Percentiles rank a stretch among this genome's conserved stretches.
Conservation (phyloP, 495 filamentous ascomycete genomes). For the Bombardia bombarda region DNA sequence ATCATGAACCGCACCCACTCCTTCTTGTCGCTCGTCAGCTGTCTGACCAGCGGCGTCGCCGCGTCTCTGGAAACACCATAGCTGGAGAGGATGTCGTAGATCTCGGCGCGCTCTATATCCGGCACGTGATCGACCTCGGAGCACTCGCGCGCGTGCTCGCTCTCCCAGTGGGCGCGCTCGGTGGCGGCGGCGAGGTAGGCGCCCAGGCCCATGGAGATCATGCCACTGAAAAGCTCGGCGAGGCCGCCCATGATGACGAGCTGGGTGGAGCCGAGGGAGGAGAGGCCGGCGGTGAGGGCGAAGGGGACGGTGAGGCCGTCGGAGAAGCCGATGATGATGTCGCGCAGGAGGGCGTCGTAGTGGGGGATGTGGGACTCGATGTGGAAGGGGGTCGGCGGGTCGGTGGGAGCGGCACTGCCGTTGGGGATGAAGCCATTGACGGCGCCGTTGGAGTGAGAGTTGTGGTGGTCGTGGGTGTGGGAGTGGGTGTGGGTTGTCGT, state of each 20-base stretch:
- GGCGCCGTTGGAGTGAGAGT: not conserved
- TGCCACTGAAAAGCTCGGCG: conserved; percentile 54
- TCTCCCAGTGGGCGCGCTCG: conserved; percentile 38
- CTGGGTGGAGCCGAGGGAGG: conserved; percentile 41
- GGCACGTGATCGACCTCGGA: conserved; percentile 34
- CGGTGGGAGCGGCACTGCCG: not conserved
- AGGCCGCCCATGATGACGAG: conserved; percentile 54
- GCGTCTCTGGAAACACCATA: conserved; percentile 32
- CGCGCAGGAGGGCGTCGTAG: conserved; percentile 21
- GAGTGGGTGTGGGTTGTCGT: not conserved
- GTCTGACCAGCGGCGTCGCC: conserved; percentile 28
- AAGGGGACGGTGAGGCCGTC: conserved; percentile 52
- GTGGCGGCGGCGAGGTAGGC: conserved; percentile 46
- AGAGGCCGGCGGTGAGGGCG: conserved; percentile 46
- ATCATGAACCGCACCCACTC: conserved; percentile 47
- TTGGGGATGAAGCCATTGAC: not conserved
- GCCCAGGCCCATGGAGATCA: conserved; percentile 56
- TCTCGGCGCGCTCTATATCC: conserved; percentile 34
- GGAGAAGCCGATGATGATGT: conserved; percentile 45
- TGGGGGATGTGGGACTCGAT: not conserved
- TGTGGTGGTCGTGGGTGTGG: not conserved
- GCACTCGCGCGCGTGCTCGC: conserved; percentile 36
- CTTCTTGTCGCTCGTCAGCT: conserved; percentile 31
- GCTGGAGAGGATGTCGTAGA: conserved; percentile 30
- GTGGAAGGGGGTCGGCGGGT: not conserved